phyloP scores from a whole-genome alignment of 768 basidiomycete genomes.

The Rossbeevera mucosa region DNA sequence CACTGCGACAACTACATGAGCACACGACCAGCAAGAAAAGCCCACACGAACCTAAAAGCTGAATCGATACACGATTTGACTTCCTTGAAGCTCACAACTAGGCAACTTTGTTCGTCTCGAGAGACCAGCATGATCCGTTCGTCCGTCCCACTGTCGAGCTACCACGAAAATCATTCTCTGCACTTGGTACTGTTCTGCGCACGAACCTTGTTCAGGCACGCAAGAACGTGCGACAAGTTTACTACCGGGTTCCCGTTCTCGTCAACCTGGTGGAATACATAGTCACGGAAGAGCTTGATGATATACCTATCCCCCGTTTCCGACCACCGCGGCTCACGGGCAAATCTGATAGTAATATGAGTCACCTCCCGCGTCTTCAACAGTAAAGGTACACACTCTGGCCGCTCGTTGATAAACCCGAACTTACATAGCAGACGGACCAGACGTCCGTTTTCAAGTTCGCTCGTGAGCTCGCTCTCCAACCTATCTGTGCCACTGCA shows the following conservation, averaged over 20 bases:
- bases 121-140: constrained; percentile 94
- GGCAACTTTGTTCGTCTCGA: constrained; percentile 92
- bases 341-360: constrained; percentile 58
- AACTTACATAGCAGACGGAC: constrained; percentile 89
- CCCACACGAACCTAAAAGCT: constrained; percentile 64
- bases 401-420: constrained; percentile 98
- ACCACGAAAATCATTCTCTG: neutral
- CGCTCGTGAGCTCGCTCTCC: constrained; percentile 78
- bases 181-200: neutral
- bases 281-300: constrained; percentile 96
- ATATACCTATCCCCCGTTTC: constrained; percentile 98
- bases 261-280: constrained; percentile 96
- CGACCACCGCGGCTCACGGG: constrained; percentile 95
- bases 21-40: neutral
- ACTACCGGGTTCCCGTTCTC: constrained; percentile 85
- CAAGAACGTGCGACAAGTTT: constrained; percentile 86
- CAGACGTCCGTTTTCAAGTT: constrained; percentile 91
- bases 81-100: constrained; percentile 91
- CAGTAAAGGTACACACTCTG: constrained; percentile 65
- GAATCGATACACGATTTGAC: constrained; percentile 81
- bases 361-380: neutral
- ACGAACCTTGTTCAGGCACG: constrained; percentile 87
- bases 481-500: constrained; percentile 73
- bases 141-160: constrained; percentile 92
- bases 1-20: constrained; percentile 32